Percentiles rank a stretch among this genome's conserved stretches.
Evolutionary conservation across 192 early-diverging fungal genomes (phyloP).

Genomic region (Gonapodya prolifera): DNA sequence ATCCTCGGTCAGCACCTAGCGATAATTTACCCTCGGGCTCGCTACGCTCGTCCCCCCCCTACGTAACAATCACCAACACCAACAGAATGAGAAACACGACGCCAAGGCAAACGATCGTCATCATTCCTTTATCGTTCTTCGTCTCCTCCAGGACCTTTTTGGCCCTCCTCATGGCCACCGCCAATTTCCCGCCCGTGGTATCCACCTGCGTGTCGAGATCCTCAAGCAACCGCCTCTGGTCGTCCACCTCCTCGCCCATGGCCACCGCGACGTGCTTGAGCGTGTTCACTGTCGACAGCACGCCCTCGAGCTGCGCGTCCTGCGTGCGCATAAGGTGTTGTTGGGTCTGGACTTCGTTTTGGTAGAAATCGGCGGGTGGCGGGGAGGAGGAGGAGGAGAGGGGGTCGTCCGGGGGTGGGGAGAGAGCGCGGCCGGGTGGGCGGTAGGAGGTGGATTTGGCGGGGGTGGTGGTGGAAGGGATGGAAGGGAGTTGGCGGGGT

Average conservation of each 20-base stretch:
- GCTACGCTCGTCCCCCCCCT: not conserved
- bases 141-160: slow-evolving; percentile 32
- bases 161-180: slow-evolving; percentile 30
- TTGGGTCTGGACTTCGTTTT: slow-evolving; percentile 27
- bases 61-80: slow-evolving; percentile 16
- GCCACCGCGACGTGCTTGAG: slow-evolving; percentile 33
- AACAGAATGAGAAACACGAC: slow-evolving; percentile 29
- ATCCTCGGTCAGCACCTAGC: too few species aligned
- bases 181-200: slow-evolving; percentile 27
- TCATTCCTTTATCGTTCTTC: slow-evolving; percentile 29
- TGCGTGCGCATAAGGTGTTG: slow-evolving; percentile 32
- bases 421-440: not conserved
- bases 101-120: slow-evolving; percentile 27
- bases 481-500: not conserved
- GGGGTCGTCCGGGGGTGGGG: not conserved
- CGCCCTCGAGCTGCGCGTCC: slow-evolving; percentile 37
- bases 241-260: slow-evolving; percentile 42
- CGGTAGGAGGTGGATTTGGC: not conserved
- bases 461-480: not conserved
- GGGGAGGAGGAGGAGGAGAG: too few species aligned
- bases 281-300: slow-evolving; percentile 24
- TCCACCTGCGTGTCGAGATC: slow-evolving; percentile 40
- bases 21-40: not conserved
- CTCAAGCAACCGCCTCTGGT: slow-evolving; percentile 32
- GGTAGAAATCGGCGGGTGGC: slow-evolving; percentile 16